These are phyloP conservation scores for Sindora glabra DNA, from an alignment of 306 rosid genomes.

Conservation along the genomic window DNA sequence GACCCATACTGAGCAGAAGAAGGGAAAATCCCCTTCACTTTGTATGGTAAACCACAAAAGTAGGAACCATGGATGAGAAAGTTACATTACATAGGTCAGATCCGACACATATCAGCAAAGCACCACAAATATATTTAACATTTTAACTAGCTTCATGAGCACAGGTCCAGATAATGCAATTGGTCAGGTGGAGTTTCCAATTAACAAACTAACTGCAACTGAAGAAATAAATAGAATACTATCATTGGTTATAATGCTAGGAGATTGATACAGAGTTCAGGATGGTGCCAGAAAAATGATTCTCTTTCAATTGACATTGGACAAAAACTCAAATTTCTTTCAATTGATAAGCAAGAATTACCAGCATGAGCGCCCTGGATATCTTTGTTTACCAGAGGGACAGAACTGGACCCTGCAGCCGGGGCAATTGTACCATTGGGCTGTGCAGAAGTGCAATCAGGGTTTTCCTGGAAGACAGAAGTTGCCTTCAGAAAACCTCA, in stretches of 20 bases:
- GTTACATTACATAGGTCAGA: background rate
- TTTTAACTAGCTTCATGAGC: background rate
- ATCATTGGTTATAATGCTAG: background rate
- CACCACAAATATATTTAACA: background rate
- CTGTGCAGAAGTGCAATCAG: slow-evolving; percentile 18
- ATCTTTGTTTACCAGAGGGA: slow-evolving; percentile 24
- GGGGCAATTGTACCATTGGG: slow-evolving; percentile 12
- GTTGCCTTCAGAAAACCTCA: slow-evolving; percentile 3
- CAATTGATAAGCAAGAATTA: slow-evolving; percentile 32
- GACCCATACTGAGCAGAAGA: background rate
- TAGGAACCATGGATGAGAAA: background rate
- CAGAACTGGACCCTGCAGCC: slow-evolving; percentile 21
- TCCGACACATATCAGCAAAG: background rate
- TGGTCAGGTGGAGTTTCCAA: background rate
- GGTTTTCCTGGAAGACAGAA: slow-evolving; percentile 38
- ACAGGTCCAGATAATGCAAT: slow-evolving; percentile 1
- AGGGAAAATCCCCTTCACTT: background rate
- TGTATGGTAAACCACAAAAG: background rate
- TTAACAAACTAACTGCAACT: background rate
- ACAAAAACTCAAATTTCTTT: background rate
- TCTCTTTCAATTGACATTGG: background rate
- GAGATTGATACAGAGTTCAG: background rate
- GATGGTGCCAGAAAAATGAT: background rate
- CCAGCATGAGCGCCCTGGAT: slow-evolving; percentile 41
- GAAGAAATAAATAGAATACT: background rate